phyloP scores from a whole-genome alignment of 352 stramenopile genomes.

The Pythium coloratum region DNA sequence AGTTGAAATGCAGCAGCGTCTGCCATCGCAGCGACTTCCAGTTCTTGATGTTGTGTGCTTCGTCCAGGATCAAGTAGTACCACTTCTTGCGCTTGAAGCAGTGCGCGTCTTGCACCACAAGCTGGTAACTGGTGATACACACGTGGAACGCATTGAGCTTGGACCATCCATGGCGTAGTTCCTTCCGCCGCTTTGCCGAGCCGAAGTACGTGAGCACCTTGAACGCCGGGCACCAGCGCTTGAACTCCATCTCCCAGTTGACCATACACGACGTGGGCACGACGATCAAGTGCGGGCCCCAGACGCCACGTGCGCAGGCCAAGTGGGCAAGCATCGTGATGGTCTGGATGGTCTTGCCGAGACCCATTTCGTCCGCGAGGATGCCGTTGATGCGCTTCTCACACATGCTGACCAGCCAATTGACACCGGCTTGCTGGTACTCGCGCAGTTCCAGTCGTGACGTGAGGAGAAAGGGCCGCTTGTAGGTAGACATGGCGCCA shows the following conservation, averaged over 20 bases:
- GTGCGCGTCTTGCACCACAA: conserved; percentile 97
- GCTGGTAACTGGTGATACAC: conserved; percentile 98
- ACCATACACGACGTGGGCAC: conserved; percentile 98
- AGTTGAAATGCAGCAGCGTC: conserved; percentile 98
- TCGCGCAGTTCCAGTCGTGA: conserved; percentile 56
- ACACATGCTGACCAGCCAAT: conserved; percentile 98
- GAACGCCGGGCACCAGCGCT: conserved; percentile 96
- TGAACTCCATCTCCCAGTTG: conserved; percentile 99
- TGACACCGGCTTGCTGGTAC: conserved; percentile 89
- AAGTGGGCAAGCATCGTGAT: conserved; percentile 97
- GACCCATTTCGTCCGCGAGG: conserved; percentile 96
- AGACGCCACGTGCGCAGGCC: conserved; percentile 89
- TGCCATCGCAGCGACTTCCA: conserved; percentile 98
- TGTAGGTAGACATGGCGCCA: conserved; percentile 28
- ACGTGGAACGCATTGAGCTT: conserved; percentile 97
- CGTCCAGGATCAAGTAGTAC: conserved; percentile 99
- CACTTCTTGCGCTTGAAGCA: conserved; percentile 99
- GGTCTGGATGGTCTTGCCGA: conserved; percentile 99
- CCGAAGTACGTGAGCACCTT: conserved; percentile 99
- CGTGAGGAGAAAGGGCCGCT: conserved; percentile 70
- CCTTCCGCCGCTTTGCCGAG: conserved; percentile 94
- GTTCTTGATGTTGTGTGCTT: conserved; percentile 99
- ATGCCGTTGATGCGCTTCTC: conserved; percentile 98
- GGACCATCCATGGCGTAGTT: conserved; percentile 92
- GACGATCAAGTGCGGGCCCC: conserved; percentile 98